Conservation (phyloP, 768 basidiomycete species). For the Tylopilus felleus region DNA sequence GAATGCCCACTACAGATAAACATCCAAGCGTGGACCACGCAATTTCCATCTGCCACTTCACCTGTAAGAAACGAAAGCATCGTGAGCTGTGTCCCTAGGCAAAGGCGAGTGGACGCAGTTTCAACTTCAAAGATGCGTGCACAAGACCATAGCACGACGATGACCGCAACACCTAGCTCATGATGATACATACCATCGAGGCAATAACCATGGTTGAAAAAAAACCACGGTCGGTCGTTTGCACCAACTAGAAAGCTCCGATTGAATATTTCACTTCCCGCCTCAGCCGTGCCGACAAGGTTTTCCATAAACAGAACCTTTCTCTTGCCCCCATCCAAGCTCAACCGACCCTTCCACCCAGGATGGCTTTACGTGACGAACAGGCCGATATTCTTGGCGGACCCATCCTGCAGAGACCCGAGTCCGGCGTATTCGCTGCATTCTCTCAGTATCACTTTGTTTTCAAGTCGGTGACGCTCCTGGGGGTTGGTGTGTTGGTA, state of each 20-base stretch:
- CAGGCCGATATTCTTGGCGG: conserved; percentile 71
- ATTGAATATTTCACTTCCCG: conserved; percentile 23
- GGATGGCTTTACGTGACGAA: conserved; percentile 57
- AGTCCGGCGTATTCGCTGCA: conserved; percentile 23
- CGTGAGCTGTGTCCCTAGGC: conserved; percentile 73
- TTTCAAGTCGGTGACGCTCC: conserved; percentile 37
- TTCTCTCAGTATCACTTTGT: conserved; percentile 36
- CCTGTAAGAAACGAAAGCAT: conserved; percentile 82
- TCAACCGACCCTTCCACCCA: conserved; percentile 20
- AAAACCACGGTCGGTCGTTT: no score
- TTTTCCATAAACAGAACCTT: conserved; percentile 7
- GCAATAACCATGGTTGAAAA: not conserved
- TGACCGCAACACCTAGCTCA: not conserved
- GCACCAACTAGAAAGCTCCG: conserved; percentile 24
- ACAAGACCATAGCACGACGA: not conserved
- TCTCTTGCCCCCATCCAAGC: conserved; percentile 23
- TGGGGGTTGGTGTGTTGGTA: conserved; percentile 33
- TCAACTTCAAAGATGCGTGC: not conserved
- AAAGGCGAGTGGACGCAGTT: conserved; percentile 49
- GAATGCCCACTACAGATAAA: conserved; percentile 60
- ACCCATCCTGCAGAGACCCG: conserved; percentile 40
- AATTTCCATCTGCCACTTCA: conserved; percentile 59
- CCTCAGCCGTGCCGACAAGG: conserved; percentile 17
- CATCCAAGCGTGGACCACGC: conserved; percentile 79
- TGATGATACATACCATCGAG: not conserved